Evolutionary conservation across 768 basidiomycete species (phyloP), one percentile per base, ranked within the genome.

Genomic region (Amyloporia xantha): DNA sequence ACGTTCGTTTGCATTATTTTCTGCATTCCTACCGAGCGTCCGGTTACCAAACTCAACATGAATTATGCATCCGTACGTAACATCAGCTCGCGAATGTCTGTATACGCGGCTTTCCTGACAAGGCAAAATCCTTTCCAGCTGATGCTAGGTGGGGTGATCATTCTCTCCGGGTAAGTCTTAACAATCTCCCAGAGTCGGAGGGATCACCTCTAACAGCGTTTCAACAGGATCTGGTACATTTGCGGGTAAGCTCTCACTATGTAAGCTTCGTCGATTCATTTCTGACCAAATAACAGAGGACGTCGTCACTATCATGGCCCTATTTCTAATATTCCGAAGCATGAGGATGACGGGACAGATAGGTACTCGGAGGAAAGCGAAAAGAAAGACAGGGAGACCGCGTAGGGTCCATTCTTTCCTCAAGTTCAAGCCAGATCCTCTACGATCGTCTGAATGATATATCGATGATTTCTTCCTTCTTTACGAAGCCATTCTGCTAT

Each of bases 21-120:
- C 66, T 78, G 82, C 38, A 67, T 91, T 56, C 89, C 89, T 1
- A 85, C 79, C 4, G 59, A 77, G 36, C 65, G 71, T 37, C 88
- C 89, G 3, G 83, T 89, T 15, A 86, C 82, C 15, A 56, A 65
- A 30, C 60, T 72, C 23, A 87, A 82, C 51, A 88, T 90, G 85
- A 89, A 90, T 61, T 90, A 90, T 57, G 82, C 84, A 15, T 77
- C 82, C 24, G 84, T 83, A 50, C 57, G 75, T 67, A 26, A 23
- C n/a, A 9, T 19, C 28, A 2, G 6, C 9, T 20, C 10, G 4
- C 35, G 33, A n/a, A 35, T 11, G 4, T 37, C 40, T 30, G 24
- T 47, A 3, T 35, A 9, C 33, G 10, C 28, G 4, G 10, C 13
- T 35, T 35, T n/a, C 33, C 39, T 46, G 15, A 33, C 12, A 15